A percentile compares a stretch with the other conserved stretches of the same genome.
Conservation (phyloP, 1,284 basidiomycete genomes). For the Sporisorium scitamineum region DNA sequence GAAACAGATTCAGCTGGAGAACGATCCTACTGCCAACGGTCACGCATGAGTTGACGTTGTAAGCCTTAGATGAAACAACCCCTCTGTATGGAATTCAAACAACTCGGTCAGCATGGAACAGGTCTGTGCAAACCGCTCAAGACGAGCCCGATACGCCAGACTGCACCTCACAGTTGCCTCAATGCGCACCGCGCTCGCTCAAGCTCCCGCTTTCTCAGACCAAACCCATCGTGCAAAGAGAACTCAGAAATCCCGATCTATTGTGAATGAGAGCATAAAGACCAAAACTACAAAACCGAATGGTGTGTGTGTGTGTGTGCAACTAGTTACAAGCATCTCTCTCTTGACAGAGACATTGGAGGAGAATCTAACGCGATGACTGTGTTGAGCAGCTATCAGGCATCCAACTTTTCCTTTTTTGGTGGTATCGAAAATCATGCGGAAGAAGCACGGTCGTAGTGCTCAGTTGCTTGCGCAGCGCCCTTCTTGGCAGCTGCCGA, state of each 20-base stretch:
- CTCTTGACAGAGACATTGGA: background rate
- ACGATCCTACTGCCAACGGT: constrained; percentile 29
- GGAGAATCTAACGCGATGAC: constrained; percentile 1
- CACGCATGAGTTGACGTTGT: constrained; percentile 9
- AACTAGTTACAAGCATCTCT: constrained; percentile 1
- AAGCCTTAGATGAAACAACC: background rate
- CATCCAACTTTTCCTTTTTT: background rate
- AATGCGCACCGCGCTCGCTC: no score
- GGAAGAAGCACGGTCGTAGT: constrained; percentile 49
- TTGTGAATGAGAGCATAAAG: background rate
- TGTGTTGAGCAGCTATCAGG: constrained; percentile 1
- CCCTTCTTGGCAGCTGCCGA: constrained; percentile 49
- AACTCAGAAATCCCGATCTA: background rate
- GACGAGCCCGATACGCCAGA: no score
- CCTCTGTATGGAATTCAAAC: background rate
- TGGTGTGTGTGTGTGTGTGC: background rate
- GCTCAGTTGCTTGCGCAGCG: constrained; percentile 45
- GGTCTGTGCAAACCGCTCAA: no score
- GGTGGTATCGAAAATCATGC: constrained; percentile 9
- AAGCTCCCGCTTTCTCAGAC: no score
- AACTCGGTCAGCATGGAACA: background rate
- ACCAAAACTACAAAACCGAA: background rate
- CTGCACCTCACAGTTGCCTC: no score
- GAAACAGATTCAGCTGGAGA: constrained; percentile 36
- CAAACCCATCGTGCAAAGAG: background rate